Base-by-base conservation (phyloP, 805 yeast genomes). In the Lipomyces sp. region DNA sequence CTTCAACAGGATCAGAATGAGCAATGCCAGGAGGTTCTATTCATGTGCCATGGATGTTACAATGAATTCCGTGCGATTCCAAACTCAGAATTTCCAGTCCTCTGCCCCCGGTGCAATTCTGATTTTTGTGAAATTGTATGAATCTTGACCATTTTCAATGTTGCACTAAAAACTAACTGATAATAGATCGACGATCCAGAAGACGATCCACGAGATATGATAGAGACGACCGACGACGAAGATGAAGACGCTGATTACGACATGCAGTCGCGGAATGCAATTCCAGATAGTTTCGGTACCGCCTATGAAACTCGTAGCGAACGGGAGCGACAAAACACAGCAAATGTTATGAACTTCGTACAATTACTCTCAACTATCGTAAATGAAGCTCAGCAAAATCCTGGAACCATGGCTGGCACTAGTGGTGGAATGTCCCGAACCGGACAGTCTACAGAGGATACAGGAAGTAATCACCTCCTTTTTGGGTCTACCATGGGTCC, bases 191-290 rank as follows among this genome's bases (percentile, higher is more conserved):
- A 62, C 18, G 39, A 29, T 34, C 39, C 57, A 24, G 63, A 62
- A 11, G 59, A 60, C 33, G 59, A 53, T 18, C 53, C 29, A 29
- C 33, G 60, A 39, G 29, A 42, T n/a, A 42, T 42, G 72, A 50
- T 33, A 51, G 6, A 29, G 64, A 64, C 59, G 51, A 53, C 32
- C 69, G 64, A 73, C 5, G 63, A 64, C 66, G 85, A 83, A 65
- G 85, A 82, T 39, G 86, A 83, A 61, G 85, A 79, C 30, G 80
- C 74, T 48, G 70, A 63, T 71, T 48, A 79, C 60, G 75, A 53
- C 37, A 13, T 53, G 15, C 39, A 56, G 15, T 8, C 30, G 51
- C 29, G 37, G 6, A 18, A 35, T 55, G 11, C 37, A 1, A 6
- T 37, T 29, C n/a, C 58, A 30, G 58, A 55, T 37, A 60, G 61